Base-by-base conservation (phyloP, 805 yeast species). In the Kluyveromyces aestuarii region DNA sequence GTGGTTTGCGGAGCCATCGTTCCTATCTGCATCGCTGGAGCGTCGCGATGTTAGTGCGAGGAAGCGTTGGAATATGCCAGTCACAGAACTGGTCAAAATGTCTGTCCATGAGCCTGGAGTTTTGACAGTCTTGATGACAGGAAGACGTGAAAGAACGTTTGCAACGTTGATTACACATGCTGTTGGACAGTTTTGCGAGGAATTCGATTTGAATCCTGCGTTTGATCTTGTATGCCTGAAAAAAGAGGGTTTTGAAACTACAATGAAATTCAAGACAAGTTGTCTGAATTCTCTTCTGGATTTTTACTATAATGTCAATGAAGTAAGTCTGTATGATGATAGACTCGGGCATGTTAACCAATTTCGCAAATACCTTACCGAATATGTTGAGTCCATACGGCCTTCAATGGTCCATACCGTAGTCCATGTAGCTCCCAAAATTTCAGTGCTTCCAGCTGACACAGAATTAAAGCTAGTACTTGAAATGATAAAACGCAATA, bases 1-100 rank as follows among this genome's bases (percentile, higher is more conserved):
- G 1, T 76, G 81, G 81, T 76, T 77, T 77, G 59, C 64, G 9
- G 67, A 72, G 38, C 65, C 71, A 1, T 47, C 52, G 9, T 57
- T 68, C 39, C 47, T 66, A 43, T 55, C 53, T 17, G 50, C 54
- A 33, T 53, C 30, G 55, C 60, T 18, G 37, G 38, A 9, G 47
- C 58, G 10, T 48, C 59, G 21, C 72, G 70, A 8, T 59, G 57
- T 27, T 67, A 59, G 44, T 48, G 52, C 17, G 45, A 46, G 11
- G 14, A 17, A 17, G 17, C 67, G 65, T 51, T 79, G 82, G 82
- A 74, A 72, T 49, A 67, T 66, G 6, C 70, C 72, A 17, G 51
- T 76, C n/a, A 59, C 73, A 1, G 61, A 67, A 37, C 56, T 73
- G 47, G 59, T 69, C 14, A 48, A 53, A 21, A 25, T 60, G 41